Conservation (phyloP, 129 eudicot genomes). For the Apium graveolens region DNA sequence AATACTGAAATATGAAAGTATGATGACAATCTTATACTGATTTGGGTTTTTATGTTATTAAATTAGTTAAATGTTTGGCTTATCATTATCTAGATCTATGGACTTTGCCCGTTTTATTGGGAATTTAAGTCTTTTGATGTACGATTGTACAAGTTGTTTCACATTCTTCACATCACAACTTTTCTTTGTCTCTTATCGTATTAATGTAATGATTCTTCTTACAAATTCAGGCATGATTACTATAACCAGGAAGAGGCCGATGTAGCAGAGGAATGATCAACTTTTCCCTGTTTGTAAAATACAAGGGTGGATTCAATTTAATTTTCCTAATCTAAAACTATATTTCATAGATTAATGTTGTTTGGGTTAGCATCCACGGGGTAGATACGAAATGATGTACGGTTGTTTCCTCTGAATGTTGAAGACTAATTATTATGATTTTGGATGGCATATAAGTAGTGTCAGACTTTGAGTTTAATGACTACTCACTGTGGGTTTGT, state of each 20-base stretch:
- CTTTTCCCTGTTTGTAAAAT: conserved; percentile 7
- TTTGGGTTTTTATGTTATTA: neutral
- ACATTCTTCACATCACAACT: neutral
- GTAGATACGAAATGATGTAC: neutral
- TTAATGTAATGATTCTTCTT: neutral
- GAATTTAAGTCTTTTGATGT: neutral
- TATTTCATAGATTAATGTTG: neutral
- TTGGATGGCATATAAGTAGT: neutral
- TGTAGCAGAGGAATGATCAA: conserved; percentile 51
- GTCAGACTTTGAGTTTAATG: neutral
- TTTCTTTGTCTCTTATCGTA: neutral
- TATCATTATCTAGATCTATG: neutral
- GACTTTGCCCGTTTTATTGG: neutral
- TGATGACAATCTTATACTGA: too few relatives aligned
- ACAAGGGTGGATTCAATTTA: conserved; percentile 5
- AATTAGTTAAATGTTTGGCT: too few relatives aligned
- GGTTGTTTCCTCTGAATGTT: neutral
- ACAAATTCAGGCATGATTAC: conserved; percentile 61
- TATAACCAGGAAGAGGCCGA: conserved; percentile 45
- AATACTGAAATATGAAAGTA: neutral
- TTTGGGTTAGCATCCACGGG: neutral
- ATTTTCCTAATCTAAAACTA: neutral
- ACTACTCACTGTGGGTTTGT: neutral
- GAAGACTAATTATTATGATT: neutral
- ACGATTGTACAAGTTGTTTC: neutral